phyloP scores from a whole-genome alignment of 345 rosid genomes.

The Hibiscus syriacus region DNA sequence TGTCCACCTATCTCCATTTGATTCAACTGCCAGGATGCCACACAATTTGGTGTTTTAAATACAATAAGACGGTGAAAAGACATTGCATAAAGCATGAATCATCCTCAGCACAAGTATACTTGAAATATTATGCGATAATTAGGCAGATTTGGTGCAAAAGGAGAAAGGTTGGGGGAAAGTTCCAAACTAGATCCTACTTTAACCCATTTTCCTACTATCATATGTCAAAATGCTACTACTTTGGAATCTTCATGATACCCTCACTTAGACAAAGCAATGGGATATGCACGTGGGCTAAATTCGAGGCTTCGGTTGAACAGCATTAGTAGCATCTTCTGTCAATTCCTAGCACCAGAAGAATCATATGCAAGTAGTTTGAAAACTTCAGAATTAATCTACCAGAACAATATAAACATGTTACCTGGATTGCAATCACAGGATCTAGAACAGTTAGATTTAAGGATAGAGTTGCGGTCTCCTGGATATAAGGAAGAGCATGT shows the following conservation, averaged over 20 bases:
- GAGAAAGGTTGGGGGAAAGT: neutral
- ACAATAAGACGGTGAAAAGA: neutral
- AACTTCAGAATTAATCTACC: too few species aligned
- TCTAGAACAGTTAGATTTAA: conserved; percentile 58
- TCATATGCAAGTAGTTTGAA: too few species aligned
- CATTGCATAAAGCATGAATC: neutral
- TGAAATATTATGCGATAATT: neutral
- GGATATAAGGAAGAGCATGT: conserved; percentile 43
- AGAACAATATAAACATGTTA: conserved; percentile 17
- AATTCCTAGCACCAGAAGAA: too few species aligned
- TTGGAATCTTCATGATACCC: too few species aligned
- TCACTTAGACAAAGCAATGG: too few species aligned
- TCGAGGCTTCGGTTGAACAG: too few species aligned
- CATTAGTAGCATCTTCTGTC: too few species aligned
- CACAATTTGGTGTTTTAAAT: neutral
- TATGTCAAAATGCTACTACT: too few species aligned
- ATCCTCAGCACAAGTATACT: neutral
- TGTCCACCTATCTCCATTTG: conserved; percentile 45
- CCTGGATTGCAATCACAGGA: conserved; percentile 86
- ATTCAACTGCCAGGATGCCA: conserved; percentile 28
- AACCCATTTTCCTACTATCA: too few species aligned
- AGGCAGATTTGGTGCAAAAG: neutral
- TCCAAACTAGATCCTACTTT: too few species aligned
- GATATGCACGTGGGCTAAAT: too few species aligned
- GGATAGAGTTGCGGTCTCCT: conserved; percentile 37